Evolutionary conservation across 805 yeast genomes (phyloP), one percentile per base, ranked within the genome.

Genomic region (Candida ficus): DNA sequence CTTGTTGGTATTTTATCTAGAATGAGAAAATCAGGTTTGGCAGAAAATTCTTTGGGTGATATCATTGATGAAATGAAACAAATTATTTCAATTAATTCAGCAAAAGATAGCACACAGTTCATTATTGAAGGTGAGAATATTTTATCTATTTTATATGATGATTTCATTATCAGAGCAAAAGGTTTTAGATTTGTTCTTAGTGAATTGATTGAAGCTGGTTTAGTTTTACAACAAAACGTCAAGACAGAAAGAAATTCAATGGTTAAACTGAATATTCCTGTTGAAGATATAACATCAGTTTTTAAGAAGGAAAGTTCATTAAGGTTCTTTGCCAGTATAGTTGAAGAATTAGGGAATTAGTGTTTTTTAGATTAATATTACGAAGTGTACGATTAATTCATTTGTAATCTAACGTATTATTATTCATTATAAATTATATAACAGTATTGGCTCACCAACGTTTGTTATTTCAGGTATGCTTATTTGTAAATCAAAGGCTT

Each of bases 391-490:
- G 13, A 29, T 18, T 17, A 29, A 5, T 18, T 26, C n/a, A 13
- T 26, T 7, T 26, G 12, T 26, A 13, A 18, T 17, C 5, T 16
- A 9, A 10, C 8, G 13, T 11, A 7, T 31, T 6, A 31, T 19
- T 7, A 21, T 14, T 14, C 7, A 22, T 33, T 34, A 33, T 35
- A 43, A 11, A 43, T 35, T 69, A 58, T 86, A 90, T 10, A 90
- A 71, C 38, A 91, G 70, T 21, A 91, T 69, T 4, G 99, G 99
- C 59, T 91, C 97, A n/a, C 98, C 99, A 19, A 80, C 73, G 46
- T 81, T 80, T 33, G 73, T 73, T 31, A 89, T 82, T 61, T 91
- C 97, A 2, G 93, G 95, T 16, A 91, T 71, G 3, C 38, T 37
- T 51, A 91, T 67, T 48, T 79, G 80, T 52, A 91, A 67, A 58